Evolutionary conservation across 441 rosid species (phyloP).

Genomic region (Mallotus japonicus): DNA sequence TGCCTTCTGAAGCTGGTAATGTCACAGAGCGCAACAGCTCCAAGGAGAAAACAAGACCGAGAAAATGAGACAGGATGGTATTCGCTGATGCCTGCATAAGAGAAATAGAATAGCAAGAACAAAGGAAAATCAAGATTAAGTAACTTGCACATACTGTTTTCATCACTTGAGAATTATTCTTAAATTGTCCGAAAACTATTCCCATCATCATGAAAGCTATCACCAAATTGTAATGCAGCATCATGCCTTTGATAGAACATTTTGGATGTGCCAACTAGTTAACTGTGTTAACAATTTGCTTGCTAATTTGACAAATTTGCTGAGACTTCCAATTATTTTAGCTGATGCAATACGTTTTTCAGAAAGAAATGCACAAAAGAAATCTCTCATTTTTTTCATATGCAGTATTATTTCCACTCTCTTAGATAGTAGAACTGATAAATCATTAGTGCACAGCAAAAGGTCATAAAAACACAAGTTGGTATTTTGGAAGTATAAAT

Average conservation of each 20-base stretch:
- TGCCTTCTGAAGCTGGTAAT: slow-evolving; percentile 50
- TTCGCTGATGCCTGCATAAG: slow-evolving; percentile 86
- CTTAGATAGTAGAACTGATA: background rate
- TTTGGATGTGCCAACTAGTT: no score
- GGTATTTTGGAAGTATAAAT: background rate
- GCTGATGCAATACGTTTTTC: background rate
- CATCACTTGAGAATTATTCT: no score
- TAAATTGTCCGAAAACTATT: no score
- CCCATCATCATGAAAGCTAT: no score
- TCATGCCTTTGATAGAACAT: no score
- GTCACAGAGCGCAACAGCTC: slow-evolving; percentile 94
- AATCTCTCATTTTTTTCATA: background rate
- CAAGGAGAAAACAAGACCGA: slow-evolving; percentile 84
- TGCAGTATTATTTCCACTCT: background rate
- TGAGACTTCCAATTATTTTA: background rate
- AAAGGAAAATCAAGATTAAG: background rate
- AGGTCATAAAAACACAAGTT: background rate
- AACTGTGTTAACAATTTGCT: background rate
- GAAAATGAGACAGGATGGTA: slow-evolving; percentile 88
- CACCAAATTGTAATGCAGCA: no score
- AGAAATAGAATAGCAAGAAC: background rate
- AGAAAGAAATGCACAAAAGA: background rate
- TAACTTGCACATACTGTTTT: background rate
- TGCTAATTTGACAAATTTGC: background rate
- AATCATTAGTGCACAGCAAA: background rate